Conservation (phyloP, 768 basidiomycete genomes). For the Vishniacozyma victoriae region DNA sequence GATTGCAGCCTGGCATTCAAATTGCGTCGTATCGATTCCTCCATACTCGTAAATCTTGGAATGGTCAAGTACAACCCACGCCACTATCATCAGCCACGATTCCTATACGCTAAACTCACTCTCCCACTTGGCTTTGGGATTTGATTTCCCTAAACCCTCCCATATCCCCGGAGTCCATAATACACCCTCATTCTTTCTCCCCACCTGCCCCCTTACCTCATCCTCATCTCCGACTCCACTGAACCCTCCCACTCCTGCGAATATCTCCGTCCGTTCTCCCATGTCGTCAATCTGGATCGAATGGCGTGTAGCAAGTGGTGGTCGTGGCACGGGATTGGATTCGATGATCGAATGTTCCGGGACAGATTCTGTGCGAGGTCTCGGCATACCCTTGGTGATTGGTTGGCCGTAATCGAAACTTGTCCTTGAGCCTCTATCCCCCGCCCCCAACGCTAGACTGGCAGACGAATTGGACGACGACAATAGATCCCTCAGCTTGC, state of each 20-base stretch:
- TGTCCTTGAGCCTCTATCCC: conserved; percentile 7
- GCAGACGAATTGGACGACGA: conserved; percentile 18
- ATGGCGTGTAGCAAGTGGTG: not conserved
- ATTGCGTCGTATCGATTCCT: conserved; percentile 27
- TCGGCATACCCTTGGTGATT: not conserved
- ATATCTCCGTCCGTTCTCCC: not conserved
- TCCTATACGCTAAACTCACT: conserved; percentile 25
- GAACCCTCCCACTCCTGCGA: conserved; percentile 24
- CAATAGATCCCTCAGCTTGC: conserved; percentile 28
- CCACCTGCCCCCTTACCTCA: conserved; percentile 30
- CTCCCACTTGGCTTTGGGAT: conserved; percentile 39
- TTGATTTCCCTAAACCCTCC: conserved; percentile 39
- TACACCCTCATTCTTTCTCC: conserved; percentile 46
- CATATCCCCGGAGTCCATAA: conserved; percentile 43
- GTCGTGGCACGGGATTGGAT: not conserved
- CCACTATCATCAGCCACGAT: conserved; percentile 17
- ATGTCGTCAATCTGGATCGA: not conserved
- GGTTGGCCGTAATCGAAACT: conserved; percentile 12
- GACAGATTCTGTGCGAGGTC: not conserved
- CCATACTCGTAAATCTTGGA: conserved; percentile 46
- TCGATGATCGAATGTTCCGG: not conserved
- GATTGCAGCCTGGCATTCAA: conserved; percentile 35
- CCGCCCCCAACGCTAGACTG: not conserved
- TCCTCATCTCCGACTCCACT: conserved; percentile 32
- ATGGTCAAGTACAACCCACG: conserved; percentile 45